Evolutionary conservation across 176 grass and related monocot species (phyloP), one percentile per base, ranked within the genome.

Genomic region (Paspalum vaginatum): DNA sequence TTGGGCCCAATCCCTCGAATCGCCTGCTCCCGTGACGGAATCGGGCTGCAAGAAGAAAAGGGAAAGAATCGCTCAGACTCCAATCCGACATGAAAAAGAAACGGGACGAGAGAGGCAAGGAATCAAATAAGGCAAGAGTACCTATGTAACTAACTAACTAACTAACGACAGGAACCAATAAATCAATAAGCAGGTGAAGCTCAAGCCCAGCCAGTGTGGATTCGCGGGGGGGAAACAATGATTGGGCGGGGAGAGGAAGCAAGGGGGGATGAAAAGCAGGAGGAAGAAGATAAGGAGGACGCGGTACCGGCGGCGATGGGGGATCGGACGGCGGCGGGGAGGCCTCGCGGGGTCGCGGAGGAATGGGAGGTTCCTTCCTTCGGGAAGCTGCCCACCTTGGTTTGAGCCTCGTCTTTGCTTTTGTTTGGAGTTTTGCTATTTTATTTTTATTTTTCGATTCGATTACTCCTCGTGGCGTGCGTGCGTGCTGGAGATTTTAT

Each of bases 381-480:
- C n/a, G n/a, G 63, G 72, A 89, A 87, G 76, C 81, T 45, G 79
- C 80, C 80, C 43, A 50, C 73, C 69, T 89, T 32, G 46, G 46
- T 70, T 70, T 70, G 26, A 70, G 38, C 68, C 42, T 52, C 22
- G 45, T 41, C 25, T 20, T 24, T 43, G 18, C 13, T 26, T 45
- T 59, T 10, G 45, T 24, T 51, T 65, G 32, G 32, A 32, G 32
- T 22, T 11, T 27, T 44, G 2, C 3, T 6, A 10, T 8, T 4
- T 21, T 0, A 1, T 21, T 20, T 43, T 7, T 3, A 70, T 58
- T 0, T 4, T 26, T 39, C 32, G 65, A n/a, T 17, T 20, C 12
- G 0, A 8, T 5, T 11, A 9, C 58, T 22, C 8, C 59, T 3
- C 16, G 61, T 64, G 61, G 9, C 39, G 39, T 8, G 53, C 54